phyloP scores from a whole-genome alignment of 768 basidiomycete genomes.

The Tricholoma sp. region DNA sequence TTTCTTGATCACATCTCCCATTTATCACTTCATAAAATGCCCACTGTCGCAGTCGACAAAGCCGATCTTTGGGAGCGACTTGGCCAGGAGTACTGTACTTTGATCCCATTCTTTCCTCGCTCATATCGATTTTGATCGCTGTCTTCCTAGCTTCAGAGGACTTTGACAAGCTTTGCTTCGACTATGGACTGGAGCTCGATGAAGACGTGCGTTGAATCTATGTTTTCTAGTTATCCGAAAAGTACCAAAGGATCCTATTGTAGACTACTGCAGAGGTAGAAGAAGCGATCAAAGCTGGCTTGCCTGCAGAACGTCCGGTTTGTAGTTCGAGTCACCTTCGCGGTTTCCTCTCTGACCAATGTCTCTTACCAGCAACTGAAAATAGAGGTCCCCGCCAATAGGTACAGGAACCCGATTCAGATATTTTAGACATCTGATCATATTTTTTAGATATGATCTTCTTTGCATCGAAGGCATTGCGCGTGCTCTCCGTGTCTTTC shows the following conservation, averaged over 20 bases:
- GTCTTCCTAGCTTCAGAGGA: slow-evolving; percentile 73
- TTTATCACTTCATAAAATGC: slow-evolving; percentile 51
- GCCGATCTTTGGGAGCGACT: slow-evolving; percentile 88
- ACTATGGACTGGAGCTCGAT: slow-evolving; percentile 96
- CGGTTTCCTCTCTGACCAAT: not conserved
- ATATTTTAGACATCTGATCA: slow-evolving; percentile 3
- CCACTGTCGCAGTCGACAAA: slow-evolving; percentile 94
- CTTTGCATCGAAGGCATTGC: slow-evolving; percentile 96
- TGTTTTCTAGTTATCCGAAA: not conserved
- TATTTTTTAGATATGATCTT: slow-evolving; percentile 77
- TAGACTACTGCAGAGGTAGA: slow-evolving; percentile 90
- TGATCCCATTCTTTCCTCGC: slow-evolving; percentile 14
- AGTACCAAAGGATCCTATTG: not conserved
- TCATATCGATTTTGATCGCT: slow-evolving; percentile 14
- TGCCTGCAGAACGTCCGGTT: slow-evolving; percentile 83
- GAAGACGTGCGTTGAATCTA: slow-evolving; percentile 70
- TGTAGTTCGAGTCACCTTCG: slow-evolving; percentile 16
- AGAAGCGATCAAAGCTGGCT: slow-evolving; percentile 73
- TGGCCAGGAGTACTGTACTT: slow-evolving; percentile 72
- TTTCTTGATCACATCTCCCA: slow-evolving; percentile 4
- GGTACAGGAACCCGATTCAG: slow-evolving; percentile 35
- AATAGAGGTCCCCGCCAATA: slow-evolving; percentile 98
- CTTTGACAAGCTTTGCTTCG: slow-evolving; percentile 93
- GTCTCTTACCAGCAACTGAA: slow-evolving; percentile 74
- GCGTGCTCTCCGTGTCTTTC: slow-evolving; percentile 78